These are phyloP conservation scores for Seiridium unicorne DNA, from an alignment of 2,329 filamentous ascomycete species.

Conservation along the genomic window DNA sequence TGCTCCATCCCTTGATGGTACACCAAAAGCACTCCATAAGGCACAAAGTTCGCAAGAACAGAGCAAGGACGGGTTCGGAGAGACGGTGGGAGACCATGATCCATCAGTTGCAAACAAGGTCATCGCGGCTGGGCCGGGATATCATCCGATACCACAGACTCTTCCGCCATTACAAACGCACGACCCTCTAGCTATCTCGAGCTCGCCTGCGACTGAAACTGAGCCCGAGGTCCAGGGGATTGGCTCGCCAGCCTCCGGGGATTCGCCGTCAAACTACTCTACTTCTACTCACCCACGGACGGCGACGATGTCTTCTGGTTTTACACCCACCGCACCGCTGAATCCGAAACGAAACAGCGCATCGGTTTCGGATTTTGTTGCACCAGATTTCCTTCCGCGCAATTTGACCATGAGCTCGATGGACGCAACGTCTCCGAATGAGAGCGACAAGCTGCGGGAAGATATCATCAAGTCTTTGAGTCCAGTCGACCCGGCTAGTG, in stretches of 20 bases:
- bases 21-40: conserved; percentile 8
- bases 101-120: conserved; percentile 18
- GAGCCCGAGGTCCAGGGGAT: conserved; percentile 6
- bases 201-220: neutral
- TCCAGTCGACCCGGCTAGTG: conserved; percentile 36
- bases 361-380: conserved; percentile 32
- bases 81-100: conserved; percentile 19
- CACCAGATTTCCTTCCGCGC: conserved; percentile 35
- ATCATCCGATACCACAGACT: conserved; percentile 16
- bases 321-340: conserved; percentile 43
- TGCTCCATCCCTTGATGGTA: conserved; percentile 15
- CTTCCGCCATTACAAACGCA: conserved; percentile 22
- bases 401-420: conserved; percentile 46
- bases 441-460: conserved; percentile 69
- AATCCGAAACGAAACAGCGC: conserved; percentile 37
- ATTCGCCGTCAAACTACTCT: conserved; percentile 15
- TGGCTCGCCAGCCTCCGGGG: conserved; percentile 5
- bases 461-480: conserved; percentile 73
- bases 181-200: conserved; percentile 11
- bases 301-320: conserved; percentile 21
- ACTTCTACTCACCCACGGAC: conserved; percentile 15
- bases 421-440: conserved; percentile 55
- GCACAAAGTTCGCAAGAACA: conserved; percentile 7
- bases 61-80: conserved; percentile 11
- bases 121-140: conserved; percentile 14